Conservation (phyloP, 306 rosid species). For the Alnus rubra region DNA sequence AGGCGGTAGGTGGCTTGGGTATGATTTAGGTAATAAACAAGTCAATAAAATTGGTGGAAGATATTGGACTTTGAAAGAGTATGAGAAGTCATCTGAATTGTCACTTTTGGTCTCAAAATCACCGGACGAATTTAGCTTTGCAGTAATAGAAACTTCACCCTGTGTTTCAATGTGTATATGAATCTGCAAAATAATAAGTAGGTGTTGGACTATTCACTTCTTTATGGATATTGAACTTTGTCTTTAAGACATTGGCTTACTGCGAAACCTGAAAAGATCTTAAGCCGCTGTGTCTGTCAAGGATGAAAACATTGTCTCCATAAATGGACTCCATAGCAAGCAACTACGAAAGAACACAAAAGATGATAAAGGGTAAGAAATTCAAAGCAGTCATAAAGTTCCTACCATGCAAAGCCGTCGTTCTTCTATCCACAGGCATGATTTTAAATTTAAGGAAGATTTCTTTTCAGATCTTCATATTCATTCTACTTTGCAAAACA, state of each 20-base stretch:
- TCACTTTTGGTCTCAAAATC: constrained; percentile 26
- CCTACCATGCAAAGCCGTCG: not conserved
- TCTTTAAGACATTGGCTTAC: constrained; percentile 17
- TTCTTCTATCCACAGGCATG: not conserved
- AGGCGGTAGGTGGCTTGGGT: constrained; percentile 82
- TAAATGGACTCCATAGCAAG: constrained; percentile 85
- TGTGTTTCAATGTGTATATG: constrained; percentile 53
- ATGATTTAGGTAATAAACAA: constrained; percentile 75
- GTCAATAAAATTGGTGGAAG: constrained; percentile 87
- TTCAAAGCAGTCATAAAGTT: constrained; percentile 1
- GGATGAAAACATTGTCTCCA: constrained; percentile 60
- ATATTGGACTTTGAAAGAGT: constrained; percentile 65
- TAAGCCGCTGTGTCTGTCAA: constrained; percentile 56
- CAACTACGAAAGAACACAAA: constrained; percentile 46
- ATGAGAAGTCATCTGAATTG: constrained; percentile 50
- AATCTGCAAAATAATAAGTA: constrained; percentile 43
- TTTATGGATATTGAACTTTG: constrained; percentile 9
- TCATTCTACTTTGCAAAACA: not conserved
- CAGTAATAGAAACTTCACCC: constrained; percentile 53
- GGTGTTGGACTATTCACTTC: constrained; percentile 15
- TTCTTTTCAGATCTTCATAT: not conserved
- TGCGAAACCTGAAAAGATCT: constrained; percentile 71
- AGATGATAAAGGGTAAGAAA: constrained; percentile 21
- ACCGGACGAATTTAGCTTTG: constrained; percentile 51
- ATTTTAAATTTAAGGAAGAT: not conserved